A percentile compares a stretch with the other conserved stretches of the same genome.
phyloP scores from a whole-genome alignment of 768 basidiomycete species.

The Mycena filopes region DNA sequence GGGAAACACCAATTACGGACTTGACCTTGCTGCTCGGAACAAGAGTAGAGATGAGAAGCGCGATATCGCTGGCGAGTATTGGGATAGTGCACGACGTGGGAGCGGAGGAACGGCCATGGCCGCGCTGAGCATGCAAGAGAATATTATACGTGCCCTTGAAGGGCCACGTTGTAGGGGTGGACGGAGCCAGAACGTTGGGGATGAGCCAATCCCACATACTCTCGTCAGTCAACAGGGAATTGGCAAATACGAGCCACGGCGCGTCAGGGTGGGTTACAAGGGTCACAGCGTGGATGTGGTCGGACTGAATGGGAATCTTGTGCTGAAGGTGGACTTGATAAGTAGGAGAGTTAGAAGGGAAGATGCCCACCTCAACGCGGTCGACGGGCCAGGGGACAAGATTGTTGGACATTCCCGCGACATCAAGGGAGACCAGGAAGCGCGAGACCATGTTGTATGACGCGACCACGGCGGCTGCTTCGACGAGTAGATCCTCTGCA shows the following conservation, averaged over 20 bases:
- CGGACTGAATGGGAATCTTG: constrained; percentile 49
- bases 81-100: constrained; percentile 52
- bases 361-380: constrained; percentile 50
- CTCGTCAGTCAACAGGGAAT: constrained; percentile 60
- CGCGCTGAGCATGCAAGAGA: constrained; percentile 62
- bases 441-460: constrained; percentile 78
- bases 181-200: constrained; percentile 50
- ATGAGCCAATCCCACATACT: constrained; percentile 60
- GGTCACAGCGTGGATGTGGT: constrained; percentile 54
- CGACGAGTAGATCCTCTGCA: constrained; percentile 61
- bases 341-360: background rate
- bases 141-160: constrained; percentile 53
- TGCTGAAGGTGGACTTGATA: constrained; percentile 42
- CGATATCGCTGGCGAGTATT: constrained; percentile 58
- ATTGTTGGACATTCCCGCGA: constrained; percentile 61
- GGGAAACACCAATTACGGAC: constrained; percentile 62
- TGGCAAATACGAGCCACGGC: constrained; percentile 63
- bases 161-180: constrained; percentile 24
- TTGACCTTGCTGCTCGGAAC: constrained; percentile 49
- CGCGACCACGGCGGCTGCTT: constrained; percentile 63
- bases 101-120: constrained; percentile 59
- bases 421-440: constrained; percentile 70
- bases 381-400: constrained; percentile 63
- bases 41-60: constrained; percentile 47
- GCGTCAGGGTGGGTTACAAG: constrained; percentile 50